phyloP scores from a whole-genome alignment of 2,329 filamentous ascomycete genomes.

The Fusarium xylarioides region DNA sequence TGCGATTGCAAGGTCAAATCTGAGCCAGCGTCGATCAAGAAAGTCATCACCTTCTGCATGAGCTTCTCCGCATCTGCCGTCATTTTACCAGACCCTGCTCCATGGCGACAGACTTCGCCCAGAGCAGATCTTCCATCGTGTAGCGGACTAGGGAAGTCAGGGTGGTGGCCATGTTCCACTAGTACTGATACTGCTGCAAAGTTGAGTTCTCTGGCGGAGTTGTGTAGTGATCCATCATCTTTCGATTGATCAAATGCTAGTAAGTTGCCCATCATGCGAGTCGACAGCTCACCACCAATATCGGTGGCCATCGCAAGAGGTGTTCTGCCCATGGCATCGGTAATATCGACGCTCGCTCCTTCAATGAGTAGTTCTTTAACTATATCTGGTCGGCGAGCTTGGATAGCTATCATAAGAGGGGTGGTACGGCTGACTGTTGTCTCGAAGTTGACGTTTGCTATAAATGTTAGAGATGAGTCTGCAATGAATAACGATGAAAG shows the following conservation, averaged over 20 bases:
- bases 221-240: constrained; percentile 74
- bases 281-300: constrained; percentile 62
- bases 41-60: constrained; percentile 66
- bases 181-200: constrained; percentile 64
- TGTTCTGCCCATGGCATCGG: constrained; percentile 65
- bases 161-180: constrained; percentile 67
- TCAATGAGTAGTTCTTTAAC: constrained; percentile 65
- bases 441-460: constrained; percentile 66
- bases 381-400: constrained; percentile 63
- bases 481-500: not conserved
- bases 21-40: constrained; percentile 65
- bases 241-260: constrained; percentile 64
- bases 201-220: constrained; percentile 68
- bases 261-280: constrained; percentile 63
- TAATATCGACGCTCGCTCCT: constrained; percentile 67
- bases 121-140: constrained; percentile 71
- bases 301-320: constrained; percentile 68
- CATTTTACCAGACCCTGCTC: constrained; percentile 57
- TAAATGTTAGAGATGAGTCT: constrained; percentile 21
- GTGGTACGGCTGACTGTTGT: constrained; percentile 62
- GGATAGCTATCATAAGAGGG: constrained; percentile 68
- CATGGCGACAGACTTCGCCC: constrained; percentile 69
- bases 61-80: constrained; percentile 58
- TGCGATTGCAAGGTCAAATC: constrained; percentile 65
- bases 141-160: constrained; percentile 70